Percentiles rank a stretch among this genome's conserved stretches.
Conservation (phyloP, 768 basidiomycete species). For the Russula compacta region DNA sequence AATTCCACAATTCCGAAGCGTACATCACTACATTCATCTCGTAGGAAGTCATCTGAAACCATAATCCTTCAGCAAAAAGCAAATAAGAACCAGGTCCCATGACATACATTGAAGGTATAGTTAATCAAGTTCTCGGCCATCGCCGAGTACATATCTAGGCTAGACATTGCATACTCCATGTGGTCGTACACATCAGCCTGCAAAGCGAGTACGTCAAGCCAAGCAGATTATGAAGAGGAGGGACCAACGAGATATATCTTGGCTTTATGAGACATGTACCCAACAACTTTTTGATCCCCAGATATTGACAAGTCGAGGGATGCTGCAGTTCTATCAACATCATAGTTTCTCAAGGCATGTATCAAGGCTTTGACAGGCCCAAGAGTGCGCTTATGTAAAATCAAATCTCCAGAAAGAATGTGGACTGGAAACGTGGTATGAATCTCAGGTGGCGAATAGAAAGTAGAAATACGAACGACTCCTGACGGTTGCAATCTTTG, state of each 20-base stretch:
- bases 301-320: conserved; percentile 34
- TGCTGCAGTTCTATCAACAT: conserved; percentile 56
- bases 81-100: neutral
- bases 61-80: neutral
- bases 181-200: conserved; percentile 72
- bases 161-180: conserved; percentile 60
- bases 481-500: conserved; percentile 52
- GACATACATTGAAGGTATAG: conserved; percentile 63
- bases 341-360: conserved; percentile 60
- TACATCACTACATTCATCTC: conserved; percentile 72
- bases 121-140: conserved; percentile 65
- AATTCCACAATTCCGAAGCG: conserved; percentile 18
- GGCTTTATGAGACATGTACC: conserved; percentile 59
- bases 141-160: conserved; percentile 64
- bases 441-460: neutral
- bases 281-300: conserved; percentile 33
- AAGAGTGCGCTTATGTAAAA: conserved; percentile 63
- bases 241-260: conserved; percentile 51
- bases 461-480: conserved; percentile 33
- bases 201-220: neutral
- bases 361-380: conserved; percentile 64
- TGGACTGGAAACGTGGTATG: conserved; percentile 39
- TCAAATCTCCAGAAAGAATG: conserved; percentile 66
- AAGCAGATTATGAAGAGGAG: neutral
- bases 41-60: conserved; percentile 52